Evolutionary conservation across 2,329 filamentous ascomycete species (phyloP).

Genomic region (Sporothrix pallida): DNA sequence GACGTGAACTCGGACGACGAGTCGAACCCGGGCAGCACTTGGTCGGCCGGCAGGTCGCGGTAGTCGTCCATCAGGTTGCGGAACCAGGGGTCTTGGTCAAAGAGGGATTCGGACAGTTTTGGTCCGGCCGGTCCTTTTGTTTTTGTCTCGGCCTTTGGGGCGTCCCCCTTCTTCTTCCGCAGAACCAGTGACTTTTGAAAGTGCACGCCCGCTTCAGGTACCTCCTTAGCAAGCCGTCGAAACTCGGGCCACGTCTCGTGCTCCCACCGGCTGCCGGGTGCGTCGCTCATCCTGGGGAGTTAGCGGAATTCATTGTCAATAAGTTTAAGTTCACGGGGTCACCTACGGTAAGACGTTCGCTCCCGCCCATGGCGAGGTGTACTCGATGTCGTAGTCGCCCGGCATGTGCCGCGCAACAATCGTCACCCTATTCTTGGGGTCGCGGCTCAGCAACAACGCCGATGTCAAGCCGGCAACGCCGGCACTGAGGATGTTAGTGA

Average conservation of each 20-base stretch:
- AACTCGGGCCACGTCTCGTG: slow-evolving; percentile 68
- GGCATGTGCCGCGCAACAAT: slow-evolving; percentile 80
- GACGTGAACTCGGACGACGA: slow-evolving; percentile 79
- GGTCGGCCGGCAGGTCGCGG: slow-evolving; percentile 60
- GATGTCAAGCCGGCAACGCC: slow-evolving; percentile 60
- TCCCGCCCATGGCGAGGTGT: slow-evolving; percentile 87
- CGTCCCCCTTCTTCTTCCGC: slow-evolving; percentile 62
- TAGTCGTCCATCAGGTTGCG: slow-evolving; percentile 74
- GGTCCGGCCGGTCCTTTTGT: slow-evolving; percentile 47
- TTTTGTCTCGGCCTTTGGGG: slow-evolving; percentile 49
- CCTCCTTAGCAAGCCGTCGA: slow-evolving; percentile 62
- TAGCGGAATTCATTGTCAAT: background rate
- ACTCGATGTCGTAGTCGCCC: slow-evolving; percentile 89
- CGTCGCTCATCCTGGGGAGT: slow-evolving; percentile 51
- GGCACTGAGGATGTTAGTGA: slow-evolving; percentile 46
- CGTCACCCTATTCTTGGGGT: slow-evolving; percentile 50
- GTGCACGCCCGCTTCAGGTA: slow-evolving; percentile 80
- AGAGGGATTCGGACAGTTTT: slow-evolving; percentile 66
- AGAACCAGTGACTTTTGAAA: slow-evolving; percentile 67
- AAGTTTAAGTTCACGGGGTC: background rate
- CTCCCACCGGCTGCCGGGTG: slow-evolving; percentile 61
- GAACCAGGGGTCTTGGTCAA: slow-evolving; percentile 74
- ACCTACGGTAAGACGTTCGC: slow-evolving; percentile 77
- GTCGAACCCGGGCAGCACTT: slow-evolving; percentile 69
- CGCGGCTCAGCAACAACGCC: slow-evolving; percentile 55